Evolutionary conservation across 1,284 basidiomycete genomes (phyloP).

Genomic region (Psilocybe mexicana): DNA sequence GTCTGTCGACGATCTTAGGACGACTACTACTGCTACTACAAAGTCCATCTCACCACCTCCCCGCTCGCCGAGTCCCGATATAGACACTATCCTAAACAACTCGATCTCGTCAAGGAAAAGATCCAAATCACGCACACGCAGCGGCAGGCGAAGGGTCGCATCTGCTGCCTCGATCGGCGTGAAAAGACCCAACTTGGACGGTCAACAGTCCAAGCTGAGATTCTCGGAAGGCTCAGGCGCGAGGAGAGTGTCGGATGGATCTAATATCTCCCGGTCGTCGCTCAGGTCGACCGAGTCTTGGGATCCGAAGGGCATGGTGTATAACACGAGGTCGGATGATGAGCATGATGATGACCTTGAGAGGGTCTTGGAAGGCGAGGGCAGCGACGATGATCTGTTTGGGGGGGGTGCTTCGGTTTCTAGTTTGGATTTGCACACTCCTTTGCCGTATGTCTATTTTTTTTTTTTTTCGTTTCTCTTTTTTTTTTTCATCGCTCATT

Average conservation of each 20-base stretch:
- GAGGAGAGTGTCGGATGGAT: neutral
- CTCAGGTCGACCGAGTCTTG: neutral
- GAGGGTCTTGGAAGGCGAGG: slow-evolving; percentile 17
- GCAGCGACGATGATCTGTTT: slow-evolving; percentile 23
- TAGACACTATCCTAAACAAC: slow-evolving; percentile 48
- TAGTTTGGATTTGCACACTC: slow-evolving; percentile 75
- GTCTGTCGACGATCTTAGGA: neutral
- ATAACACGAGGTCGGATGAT: neutral
- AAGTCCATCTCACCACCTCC: neutral
- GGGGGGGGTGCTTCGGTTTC: slow-evolving; percentile 51
- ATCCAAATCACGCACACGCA: slow-evolving; percentile 2
- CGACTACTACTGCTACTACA: neutral
- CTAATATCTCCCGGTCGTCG: neutral
- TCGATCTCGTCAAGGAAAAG: slow-evolving; percentile 28
- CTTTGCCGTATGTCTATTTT: slow-evolving; percentile 61
- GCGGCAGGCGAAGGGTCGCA: neutral
- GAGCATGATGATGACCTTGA: slow-evolving; percentile 26
- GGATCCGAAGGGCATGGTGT: neutral
- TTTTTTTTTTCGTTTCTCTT: neutral
- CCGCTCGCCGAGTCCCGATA: slow-evolving; percentile 45
- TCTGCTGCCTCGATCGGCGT: neutral
- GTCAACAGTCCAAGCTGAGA: slow-evolving; percentile 7
- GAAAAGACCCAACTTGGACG: neutral
- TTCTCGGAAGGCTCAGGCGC: slow-evolving; percentile 16
- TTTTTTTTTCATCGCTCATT: neutral